Evolutionary conservation across 192 early-diverging fungal genomes (phyloP), one percentile per base, ranked within the genome.

Genomic region (Backusella tuberculispora): DNA sequence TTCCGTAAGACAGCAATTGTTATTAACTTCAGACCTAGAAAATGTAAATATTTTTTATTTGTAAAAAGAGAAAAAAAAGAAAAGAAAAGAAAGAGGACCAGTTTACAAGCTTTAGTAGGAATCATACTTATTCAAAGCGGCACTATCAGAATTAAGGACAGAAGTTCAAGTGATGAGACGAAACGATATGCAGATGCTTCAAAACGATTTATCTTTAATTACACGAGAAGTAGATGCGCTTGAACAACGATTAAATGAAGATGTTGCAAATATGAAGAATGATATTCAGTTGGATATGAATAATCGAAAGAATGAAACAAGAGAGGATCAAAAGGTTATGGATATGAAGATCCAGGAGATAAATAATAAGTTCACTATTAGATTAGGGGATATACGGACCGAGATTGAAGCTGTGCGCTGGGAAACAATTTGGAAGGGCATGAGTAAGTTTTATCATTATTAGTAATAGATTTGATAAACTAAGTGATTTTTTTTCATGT

Each of bases 211-310:
- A 0, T 89, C 94, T 0, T 78, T 80, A 1, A 93, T 96, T 37
- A 85, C 89, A 68, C 85, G 95, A 56, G 94, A 95, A 66, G 88
- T 96, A 21, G 94, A 96, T 68, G 86, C 88, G 0, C 70, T 96
- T 72, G 87, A 85, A 44, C 92, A 93, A 60, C 87, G 87, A 43
- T 82, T 93, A 42, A 84, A 89, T n/a, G 96, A 98, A 60, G 88
- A 92, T 50, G 85, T 94, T 21, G 87, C 88, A 5, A 88, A 87
- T 38, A 78, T 97, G 80, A 94, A 94, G 73, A 87, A 90, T 14
- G 94, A 96, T n/a, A 91, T 98, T 50, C 85, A 90, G 24, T 90
- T 98, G 71, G 96, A 98, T 76, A 81, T 98, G 80, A 98, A 95
- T 80, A 93, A 92, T 76, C 92, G 93, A 75, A 94, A 93, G 76